Percentiles rank a stretch among this genome's conserved stretches.
Conservation (phyloP, 2,329 filamentous ascomycete genomes). For the Beauveria rudraprayagi region DNA sequence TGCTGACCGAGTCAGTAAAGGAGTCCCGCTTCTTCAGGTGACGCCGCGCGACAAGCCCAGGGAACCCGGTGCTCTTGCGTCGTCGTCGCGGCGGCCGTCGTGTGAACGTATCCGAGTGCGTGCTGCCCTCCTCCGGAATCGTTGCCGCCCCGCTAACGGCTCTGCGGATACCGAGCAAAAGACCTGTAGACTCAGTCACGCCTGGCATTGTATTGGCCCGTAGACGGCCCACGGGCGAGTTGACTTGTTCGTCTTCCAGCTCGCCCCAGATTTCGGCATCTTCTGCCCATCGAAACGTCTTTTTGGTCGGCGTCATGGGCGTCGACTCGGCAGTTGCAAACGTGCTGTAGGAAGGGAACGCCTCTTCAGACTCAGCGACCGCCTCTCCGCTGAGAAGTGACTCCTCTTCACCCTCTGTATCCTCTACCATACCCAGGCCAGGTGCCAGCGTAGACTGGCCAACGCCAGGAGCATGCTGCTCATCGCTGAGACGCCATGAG, state of each 20-base stretch:
- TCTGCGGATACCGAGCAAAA: constrained; percentile 28
- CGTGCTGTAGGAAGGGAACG: constrained; percentile 35
- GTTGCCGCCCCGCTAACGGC: constrained; percentile 21
- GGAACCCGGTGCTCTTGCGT: constrained; percentile 54
- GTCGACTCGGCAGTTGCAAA: constrained; percentile 36
- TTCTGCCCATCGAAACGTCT: constrained; percentile 53
- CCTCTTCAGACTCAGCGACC: constrained; percentile 33
- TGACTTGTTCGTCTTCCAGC: constrained; percentile 59
- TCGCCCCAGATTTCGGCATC: constrained; percentile 81
- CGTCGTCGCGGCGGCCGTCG: constrained; percentile 34
- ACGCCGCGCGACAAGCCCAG: constrained; percentile 49
- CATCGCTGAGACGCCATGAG: constrained; percentile 86
- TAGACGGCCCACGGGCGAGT: constrained; percentile 30
- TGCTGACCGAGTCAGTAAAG: constrained; percentile 39
- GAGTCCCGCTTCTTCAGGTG: constrained; percentile 31
- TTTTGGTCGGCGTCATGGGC: constrained; percentile 32
- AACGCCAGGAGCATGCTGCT: constrained; percentile 53
- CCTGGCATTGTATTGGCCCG: constrained; percentile 43
- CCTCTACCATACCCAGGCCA: constrained; percentile 72
- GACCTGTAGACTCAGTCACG: constrained; percentile 31
- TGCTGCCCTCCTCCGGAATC: constrained; percentile 20
- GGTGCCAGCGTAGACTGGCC: constrained; percentile 67
- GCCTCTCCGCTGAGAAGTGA: constrained; percentile 43
- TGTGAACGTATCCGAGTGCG: constrained; percentile 23
- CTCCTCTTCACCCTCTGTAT: constrained; percentile 54